Conservation (phyloP, 2,329 filamentous ascomycete species). For the Pseudogymnoascus sp. region DNA sequence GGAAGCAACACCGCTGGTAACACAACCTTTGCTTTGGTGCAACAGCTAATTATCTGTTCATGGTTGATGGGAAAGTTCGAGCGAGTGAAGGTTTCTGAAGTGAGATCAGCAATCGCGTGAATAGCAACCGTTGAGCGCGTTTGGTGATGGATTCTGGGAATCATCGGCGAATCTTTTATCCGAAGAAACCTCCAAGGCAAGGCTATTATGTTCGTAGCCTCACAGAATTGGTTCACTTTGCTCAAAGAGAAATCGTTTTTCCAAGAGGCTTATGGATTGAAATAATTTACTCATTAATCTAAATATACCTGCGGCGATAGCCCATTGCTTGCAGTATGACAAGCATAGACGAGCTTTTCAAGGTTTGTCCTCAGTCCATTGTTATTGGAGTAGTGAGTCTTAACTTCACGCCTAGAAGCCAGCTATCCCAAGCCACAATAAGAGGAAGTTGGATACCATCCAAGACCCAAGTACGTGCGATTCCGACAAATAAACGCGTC, state of each 20-base stretch:
- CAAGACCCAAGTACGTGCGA: slow-evolving; percentile 1
- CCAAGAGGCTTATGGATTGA: background rate
- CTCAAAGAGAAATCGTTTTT: background rate
- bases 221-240: slow-evolving; percentile 4
- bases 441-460: slow-evolving; percentile 9
- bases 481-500: background rate
- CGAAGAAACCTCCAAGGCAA: slow-evolving; percentile 2
- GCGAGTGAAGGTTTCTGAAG: background rate
- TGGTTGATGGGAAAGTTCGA: background rate
- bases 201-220: slow-evolving; percentile 11
- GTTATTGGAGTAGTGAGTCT: slow-evolving; percentile 1
- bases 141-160: background rate
- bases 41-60: background rate
- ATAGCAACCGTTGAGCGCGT: background rate
- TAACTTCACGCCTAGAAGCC: slow-evolving; percentile 3
- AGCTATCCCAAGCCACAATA: slow-evolving; percentile 7
- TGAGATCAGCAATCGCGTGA: background rate
- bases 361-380: background rate
- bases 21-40: background rate
- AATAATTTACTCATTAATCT: background rate
- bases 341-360: slow-evolving; percentile 9
- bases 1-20: background rate
- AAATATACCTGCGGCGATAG: background rate
- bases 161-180: background rate
- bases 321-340: background rate